A percentile compares a stretch with the other conserved stretches of the same genome.
Conservation (phyloP, 208 protist genomes). For the Acanthamoeba sp. region DNA sequence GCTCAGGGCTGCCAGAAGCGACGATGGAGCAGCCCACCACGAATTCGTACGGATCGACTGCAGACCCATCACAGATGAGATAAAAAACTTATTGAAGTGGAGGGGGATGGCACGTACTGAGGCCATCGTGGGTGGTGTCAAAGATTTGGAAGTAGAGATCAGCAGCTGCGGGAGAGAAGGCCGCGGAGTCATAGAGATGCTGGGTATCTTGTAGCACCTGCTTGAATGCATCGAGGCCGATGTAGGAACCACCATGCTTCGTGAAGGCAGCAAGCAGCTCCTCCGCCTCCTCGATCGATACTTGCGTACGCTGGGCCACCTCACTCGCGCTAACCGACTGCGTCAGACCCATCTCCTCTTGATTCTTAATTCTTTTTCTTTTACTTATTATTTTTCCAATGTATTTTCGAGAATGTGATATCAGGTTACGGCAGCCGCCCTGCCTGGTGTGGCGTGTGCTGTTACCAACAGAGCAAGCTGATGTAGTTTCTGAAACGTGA, state of each 20-base stretch:
- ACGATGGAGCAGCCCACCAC: conserved; percentile 33
- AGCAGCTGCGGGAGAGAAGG: conserved; percentile 6
- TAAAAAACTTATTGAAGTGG: too few relatives aligned
- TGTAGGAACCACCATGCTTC: not conserved
- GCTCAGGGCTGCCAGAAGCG: not conserved
- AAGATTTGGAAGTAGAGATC: conserved; percentile 58
- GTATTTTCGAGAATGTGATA: too few relatives aligned
- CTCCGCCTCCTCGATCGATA: conserved; percentile 31
- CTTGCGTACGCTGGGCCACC: not conserved
- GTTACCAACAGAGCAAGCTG: too few relatives aligned
- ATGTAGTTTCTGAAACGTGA: too few relatives aligned
- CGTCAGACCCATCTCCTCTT: not conserved
- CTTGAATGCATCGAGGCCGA: conserved; percentile 20
- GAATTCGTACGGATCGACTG: conserved; percentile 70
- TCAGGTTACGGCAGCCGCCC: too few relatives aligned
- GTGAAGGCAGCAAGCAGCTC: conserved; percentile 37
- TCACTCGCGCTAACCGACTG: conserved; percentile 34
- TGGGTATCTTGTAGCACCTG: not conserved
- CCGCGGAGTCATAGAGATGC: conserved; percentile 44
- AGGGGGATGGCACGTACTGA: not conserved
- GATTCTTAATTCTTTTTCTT: too few relatives aligned
- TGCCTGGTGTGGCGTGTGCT: too few relatives aligned
- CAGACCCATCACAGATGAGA: not conserved
- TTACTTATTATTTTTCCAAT: too few relatives aligned
- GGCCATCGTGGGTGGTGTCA: conserved; percentile 25